Conservation (phyloP, 2,329 filamentous ascomycete species). For the Gyromitra esculenta region DNA sequence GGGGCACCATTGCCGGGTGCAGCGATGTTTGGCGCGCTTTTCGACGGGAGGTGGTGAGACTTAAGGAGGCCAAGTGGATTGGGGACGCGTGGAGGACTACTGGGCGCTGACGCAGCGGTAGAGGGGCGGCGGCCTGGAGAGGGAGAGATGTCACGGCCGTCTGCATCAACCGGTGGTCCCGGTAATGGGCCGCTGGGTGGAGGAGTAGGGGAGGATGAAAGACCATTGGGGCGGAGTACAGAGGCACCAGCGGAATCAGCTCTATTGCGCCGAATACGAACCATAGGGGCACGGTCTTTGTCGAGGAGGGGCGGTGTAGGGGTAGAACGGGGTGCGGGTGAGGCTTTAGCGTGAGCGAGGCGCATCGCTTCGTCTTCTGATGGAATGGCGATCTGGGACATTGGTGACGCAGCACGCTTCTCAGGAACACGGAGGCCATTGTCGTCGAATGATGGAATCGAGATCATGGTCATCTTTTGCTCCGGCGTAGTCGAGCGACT, state of each 20-base stretch:
- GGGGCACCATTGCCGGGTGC: slow-evolving; percentile 48
- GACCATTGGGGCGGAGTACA: slow-evolving; percentile 39
- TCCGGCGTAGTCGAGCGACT: slow-evolving; percentile 46
- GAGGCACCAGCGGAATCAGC: slow-evolving; percentile 48
- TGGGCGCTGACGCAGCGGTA: slow-evolving; percentile 52
- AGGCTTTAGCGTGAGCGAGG: slow-evolving; percentile 39
- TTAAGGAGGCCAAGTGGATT: slow-evolving; percentile 47
- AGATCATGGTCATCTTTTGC: slow-evolving; percentile 53
- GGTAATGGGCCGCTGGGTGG: slow-evolving; percentile 12
- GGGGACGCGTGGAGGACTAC: slow-evolving; percentile 47
- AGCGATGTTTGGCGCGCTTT: slow-evolving; percentile 54
- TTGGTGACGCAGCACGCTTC: slow-evolving; percentile 35
- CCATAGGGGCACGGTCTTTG: slow-evolving; percentile 40
- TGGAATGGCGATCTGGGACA: slow-evolving; percentile 51
- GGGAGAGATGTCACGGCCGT: slow-evolving; percentile 36
- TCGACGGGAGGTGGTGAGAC: slow-evolving; percentile 54
- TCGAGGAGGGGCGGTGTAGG: slow-evolving; percentile 43
- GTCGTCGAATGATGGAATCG: slow-evolving; percentile 54
- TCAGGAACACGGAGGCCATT: slow-evolving; percentile 48
- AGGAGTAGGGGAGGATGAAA: slow-evolving; percentile 29
- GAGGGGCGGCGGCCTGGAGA: slow-evolving; percentile 36
- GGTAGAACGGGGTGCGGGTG: slow-evolving; percentile 36
- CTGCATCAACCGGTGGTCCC: slow-evolving; percentile 13
- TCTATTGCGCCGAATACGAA: slow-evolving; percentile 45
- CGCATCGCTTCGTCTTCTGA: slow-evolving; percentile 54